Percentiles rank a stretch among this genome's conserved stretches.
Evolutionary conservation across 2,329 filamentous ascomycete genomes (phyloP).

Genomic region (Fusarium veterinarium): DNA sequence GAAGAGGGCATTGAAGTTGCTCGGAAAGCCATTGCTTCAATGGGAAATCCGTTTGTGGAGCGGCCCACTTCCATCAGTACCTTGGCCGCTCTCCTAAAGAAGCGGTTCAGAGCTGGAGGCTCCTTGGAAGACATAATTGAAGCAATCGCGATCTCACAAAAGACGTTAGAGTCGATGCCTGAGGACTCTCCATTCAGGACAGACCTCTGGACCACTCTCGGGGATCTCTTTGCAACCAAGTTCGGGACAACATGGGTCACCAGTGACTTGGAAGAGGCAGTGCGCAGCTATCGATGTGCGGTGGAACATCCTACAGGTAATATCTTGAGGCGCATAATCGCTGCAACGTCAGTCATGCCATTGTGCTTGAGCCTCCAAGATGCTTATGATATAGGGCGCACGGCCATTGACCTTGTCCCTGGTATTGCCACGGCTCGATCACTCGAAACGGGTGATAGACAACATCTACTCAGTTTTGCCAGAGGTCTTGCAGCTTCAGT

Average conservation of each 20-base stretch:
- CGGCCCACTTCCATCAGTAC: not conserved
- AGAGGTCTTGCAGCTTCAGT: not conserved
- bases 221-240: fast-evolving
- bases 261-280: no score
- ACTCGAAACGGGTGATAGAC: not conserved
- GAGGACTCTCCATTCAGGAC: not conserved
- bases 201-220: not conserved
- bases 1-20: not conserved
- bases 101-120: not conserved
- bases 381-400: not conserved
- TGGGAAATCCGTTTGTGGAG: fast-evolving
- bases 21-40: not conserved
- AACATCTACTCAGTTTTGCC: not conserved
- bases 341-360: not conserved
- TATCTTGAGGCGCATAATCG: not conserved
- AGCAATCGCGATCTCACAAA: not conserved
- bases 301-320: not conserved
- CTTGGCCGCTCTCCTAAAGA: not conserved
- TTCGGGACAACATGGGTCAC: fast-evolving
- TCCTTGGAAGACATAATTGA: not conserved
- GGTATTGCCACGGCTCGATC: not conserved
- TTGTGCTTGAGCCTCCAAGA: not conserved
- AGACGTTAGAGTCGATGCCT: not conserved
- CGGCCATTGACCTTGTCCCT: not conserved
- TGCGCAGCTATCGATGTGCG: not conserved